Base-by-base conservation (phyloP, 768 basidiomycete species). In the Pleurotus salmoneostramineus region DNA sequence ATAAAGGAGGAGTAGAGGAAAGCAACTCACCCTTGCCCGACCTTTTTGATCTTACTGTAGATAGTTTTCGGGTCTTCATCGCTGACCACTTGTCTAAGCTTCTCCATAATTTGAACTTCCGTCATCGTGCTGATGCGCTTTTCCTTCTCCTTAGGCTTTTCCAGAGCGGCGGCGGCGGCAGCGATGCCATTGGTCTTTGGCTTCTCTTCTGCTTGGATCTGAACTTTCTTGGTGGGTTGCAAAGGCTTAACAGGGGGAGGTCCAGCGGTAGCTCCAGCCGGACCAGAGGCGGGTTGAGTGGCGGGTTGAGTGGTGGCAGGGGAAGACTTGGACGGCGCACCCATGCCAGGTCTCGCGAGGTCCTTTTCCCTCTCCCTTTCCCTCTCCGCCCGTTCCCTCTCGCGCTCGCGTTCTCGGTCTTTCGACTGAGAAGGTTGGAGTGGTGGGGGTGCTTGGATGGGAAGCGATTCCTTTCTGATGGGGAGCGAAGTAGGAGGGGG, bases 31-130 rank as follows among this genome's bases (percentile, higher is more conserved):
- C 95, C 96, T 72, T 99, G 96, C 35, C 96, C 96, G 60, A 99
- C 93, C 77, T 98, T 99, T 79, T 93, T 95, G 71, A 98, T 97
- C 80, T 97, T 98, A 65, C 89, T 91, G 72, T 98, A 99, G 15
- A 96, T 69, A 63, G 79, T 66, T 73, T 91, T 94, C 21, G 96
- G 96, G 69, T 98, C 96, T 17, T 93, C 88, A 44, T 83, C 76
- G 44, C 81, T 85, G 48, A 98, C 95, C 0, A 98, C 95, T 62
- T 85, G 85, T 62, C 93, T 79, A 63, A 99, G 77, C 74, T 96
- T 97, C 69, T 95, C 93, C 95, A 98, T 97, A 65, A 98, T 95
- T 76, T 99, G 96, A 50, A 88, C 89, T 73, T 99, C 96, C 50
- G 89, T 91, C 92, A 99, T 93, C 40, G 94, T 91, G 62, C 92